Evolutionary conservation across 805 yeast species (phyloP), one percentile per base, ranked within the genome.

Genomic region (Kodamaea laetipori): DNA sequence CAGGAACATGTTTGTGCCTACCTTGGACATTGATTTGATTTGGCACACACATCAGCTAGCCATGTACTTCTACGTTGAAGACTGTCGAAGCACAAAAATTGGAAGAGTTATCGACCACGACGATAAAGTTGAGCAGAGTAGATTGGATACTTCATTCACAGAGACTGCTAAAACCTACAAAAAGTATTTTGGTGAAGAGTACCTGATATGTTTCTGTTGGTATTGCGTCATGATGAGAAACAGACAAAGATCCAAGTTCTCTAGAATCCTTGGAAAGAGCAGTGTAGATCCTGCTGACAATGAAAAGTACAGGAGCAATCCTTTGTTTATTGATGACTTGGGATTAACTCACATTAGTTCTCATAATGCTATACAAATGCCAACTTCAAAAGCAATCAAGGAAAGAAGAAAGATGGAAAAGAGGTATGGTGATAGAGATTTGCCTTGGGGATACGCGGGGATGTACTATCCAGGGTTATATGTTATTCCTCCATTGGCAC

Each of bases 41-140:
- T 60, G 66, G 66, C 63, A 55, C 34, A 61, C 66, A 3, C 64
- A 61, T 39, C 62, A 56, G 27, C 45, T 61, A 10, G 31, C 50
- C 6, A 42, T 46, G 40, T 38, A 36, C 36, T 27, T 41, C 17
- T 58, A 60, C 43, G 44, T 53, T 24, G 25, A 15, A 6, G 51
- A 46, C 21, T 50, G 56, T 37, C 36, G 49, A 4, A 54, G 50
- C 21, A 50, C 47, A 24, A 13, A 25, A 53, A 58, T 33, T 26
- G 38, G 43, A 23, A 38, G 26, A 36, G 50, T 42, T 41, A 36
- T 39, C 23, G 44, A 41, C 30, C 44, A 41, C 35, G 39, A 40
- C 19, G 44, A 41, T 24, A 41, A 41, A 30, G 39, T 41, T 10
- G 44, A 35, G 7, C 36, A 24, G 34, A 36, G 44, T 13, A 16